A percentile compares a stretch with the other conserved stretches of the same genome.
phyloP scores from a whole-genome alignment of 306 rosid genomes.

The Arachis stenosperma region DNA sequence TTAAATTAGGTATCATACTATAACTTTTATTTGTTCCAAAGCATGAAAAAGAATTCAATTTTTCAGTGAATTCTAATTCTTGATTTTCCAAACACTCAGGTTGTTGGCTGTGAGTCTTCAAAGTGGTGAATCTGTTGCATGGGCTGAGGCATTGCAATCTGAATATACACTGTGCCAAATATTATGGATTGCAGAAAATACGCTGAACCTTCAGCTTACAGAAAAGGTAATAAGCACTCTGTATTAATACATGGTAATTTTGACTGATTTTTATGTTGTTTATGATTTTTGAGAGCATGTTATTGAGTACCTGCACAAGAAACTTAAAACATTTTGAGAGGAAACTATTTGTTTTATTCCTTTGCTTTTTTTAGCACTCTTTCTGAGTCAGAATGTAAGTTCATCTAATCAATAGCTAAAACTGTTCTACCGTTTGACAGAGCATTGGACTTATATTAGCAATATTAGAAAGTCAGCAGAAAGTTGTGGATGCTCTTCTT shows the following conservation, averaged over 20 bases:
- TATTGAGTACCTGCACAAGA: conserved; percentile 23
- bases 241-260: conserved; percentile 18
- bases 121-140: conserved; percentile 57
- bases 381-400: conserved; percentile 24
- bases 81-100: conserved; percentile 36
- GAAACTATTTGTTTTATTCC: conserved; percentile 4
- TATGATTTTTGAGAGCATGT: neutral
- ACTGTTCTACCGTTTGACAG: conserved; percentile 54
- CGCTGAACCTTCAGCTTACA: conserved; percentile 73
- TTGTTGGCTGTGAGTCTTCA: conserved; percentile 69
- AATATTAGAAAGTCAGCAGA: conserved; percentile 65
- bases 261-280: conserved; percentile 11
- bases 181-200: conserved; percentile 89
- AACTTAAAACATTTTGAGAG: conserved; percentile 9
- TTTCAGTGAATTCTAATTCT: too few species aligned
- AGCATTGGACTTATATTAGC: conserved; percentile 73
- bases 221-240: conserved; percentile 68
- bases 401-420: conserved; percentile 39
- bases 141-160: conserved; percentile 73
- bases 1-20: conserved; percentile 19
- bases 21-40: too few species aligned
- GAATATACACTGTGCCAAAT: conserved; percentile 64
- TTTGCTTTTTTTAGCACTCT: conserved; percentile 28
- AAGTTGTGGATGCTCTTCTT: conserved; percentile 61
- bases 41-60: too few species aligned